Base-by-base conservation (phyloP, 2,329 filamentous ascomycete genomes). In the Ustulina deusta region DNA sequence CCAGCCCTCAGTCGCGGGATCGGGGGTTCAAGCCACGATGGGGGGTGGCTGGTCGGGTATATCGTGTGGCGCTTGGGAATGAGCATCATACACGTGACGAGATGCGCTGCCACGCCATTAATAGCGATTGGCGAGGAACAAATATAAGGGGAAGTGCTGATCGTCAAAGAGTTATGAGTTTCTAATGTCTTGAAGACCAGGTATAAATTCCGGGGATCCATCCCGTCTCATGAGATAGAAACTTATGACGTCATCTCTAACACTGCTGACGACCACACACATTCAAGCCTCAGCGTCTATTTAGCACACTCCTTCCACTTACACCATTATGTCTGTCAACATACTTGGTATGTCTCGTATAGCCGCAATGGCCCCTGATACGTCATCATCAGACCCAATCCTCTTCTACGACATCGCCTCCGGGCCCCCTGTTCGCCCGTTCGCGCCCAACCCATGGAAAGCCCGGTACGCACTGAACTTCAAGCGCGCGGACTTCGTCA, bases 331-430 rank as follows among this genome's bases (percentile, higher is more conserved):
- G 32, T 32, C 49, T 22, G 13, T 29, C 15, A 62, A 25, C 22
- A 60, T n/a, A 36, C 29, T 56, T 13, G 7, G 17, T 15, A 42
- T 27, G 42, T 56, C 42, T 49, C 15, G 17, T 48, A 22, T 2
- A 5, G 13, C 20, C 61, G 58, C 52, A 61, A 70, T 68, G 68
- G 32, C 61, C 38, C 63, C 59, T n/a, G 27, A 51, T 17, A 55
- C 42, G 11, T 52, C 54, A 42, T 49, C 59, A 42, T 65, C 70
- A 51, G 67, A 71, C 44, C 69, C 70, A 36, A 77, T 83, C 11
- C 56, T 75, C 46, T 78, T 83, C 63, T 85, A 84, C 72, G 82
- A 84, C 72, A 83, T 85, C 49, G 78, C 77, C 7, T 78, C 74
- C 0, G 74, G 69, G 0, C 77, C 80, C 0, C 80, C 82, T 0